Evolutionary conservation across 2,329 filamentous ascomycete species (phyloP).

Genomic region (Verruconis gallopava): DNA sequence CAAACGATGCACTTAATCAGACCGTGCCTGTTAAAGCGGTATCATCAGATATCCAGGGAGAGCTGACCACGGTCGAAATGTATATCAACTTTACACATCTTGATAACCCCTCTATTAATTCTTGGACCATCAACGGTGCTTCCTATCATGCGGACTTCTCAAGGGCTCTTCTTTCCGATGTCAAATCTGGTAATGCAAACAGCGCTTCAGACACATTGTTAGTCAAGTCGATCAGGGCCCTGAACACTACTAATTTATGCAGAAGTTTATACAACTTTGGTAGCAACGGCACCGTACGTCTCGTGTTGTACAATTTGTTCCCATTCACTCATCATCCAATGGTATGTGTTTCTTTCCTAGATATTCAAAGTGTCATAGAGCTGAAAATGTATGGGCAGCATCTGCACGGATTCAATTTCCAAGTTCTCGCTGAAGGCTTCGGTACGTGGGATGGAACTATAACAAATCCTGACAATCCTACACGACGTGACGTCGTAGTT

Average conservation of each 20-base stretch:
- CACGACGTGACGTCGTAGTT: constrained; percentile 38
- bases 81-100: constrained; percentile 4
- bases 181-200: constrained; percentile 19
- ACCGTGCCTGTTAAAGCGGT: constrained; percentile 43
- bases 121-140: constrained; percentile 18
- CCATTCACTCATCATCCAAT: constrained; percentile 45
- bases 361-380: background rate
- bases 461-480: constrained; percentile 34
- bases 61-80: constrained; percentile 9
- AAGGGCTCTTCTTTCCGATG: constrained; percentile 23
- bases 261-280: constrained; percentile 42
- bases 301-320: constrained; percentile 38
- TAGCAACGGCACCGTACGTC: constrained; percentile 28
- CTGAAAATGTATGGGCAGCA: constrained; percentile 9
- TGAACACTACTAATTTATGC: too few species aligned
- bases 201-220: constrained; percentile 15
- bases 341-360: constrained; percentile 25
- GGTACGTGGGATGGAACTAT: constrained; percentile 25
- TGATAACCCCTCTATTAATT: constrained; percentile 14
- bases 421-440: constrained; percentile 44
- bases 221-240: too few species aligned
- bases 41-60: constrained; percentile 11
- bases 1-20: constrained; percentile 42
- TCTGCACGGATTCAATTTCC: constrained; percentile 46
- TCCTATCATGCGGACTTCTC: constrained; percentile 26